These are phyloP conservation scores for Citrus sp. DNA, from an alignment of 345 rosid genomes.

Conservation along the genomic window DNA sequence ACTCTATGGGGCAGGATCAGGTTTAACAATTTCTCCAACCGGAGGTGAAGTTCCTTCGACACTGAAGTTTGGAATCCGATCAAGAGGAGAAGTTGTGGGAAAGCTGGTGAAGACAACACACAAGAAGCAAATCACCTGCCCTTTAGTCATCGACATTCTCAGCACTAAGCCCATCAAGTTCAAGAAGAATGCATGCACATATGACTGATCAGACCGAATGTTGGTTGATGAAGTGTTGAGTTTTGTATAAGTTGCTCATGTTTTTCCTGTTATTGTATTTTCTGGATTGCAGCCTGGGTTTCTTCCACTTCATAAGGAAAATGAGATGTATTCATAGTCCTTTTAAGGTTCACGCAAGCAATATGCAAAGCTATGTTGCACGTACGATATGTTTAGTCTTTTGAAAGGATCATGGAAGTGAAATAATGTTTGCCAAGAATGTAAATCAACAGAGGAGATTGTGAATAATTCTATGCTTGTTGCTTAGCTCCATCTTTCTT, in stretches of 20 bases:
- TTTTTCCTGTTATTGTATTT: not conserved
- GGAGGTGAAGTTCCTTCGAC: conserved; percentile 46
- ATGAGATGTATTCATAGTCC: not conserved
- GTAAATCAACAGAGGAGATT: not conserved
- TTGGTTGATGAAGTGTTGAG: not conserved
- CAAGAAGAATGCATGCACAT: conserved; percentile 44
- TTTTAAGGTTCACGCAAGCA: not conserved
- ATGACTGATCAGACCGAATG: conserved; percentile 14
- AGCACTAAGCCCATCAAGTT: conserved; percentile 52
- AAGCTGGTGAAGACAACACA: conserved; percentile 71
- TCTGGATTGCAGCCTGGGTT: not conserved
- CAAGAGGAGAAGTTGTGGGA: conserved; percentile 79
- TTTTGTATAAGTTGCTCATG: not conserved
- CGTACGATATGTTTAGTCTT: not conserved
- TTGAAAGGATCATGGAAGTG: not conserved
- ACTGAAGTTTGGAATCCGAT: conserved; percentile 50
- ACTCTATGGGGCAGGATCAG: conserved; percentile 74
- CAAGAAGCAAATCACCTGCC: conserved; percentile 47
- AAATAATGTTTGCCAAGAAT: not conserved
- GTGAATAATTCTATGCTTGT: not conserved
- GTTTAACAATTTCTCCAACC: conserved; percentile 38
- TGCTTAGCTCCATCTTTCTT: not conserved
- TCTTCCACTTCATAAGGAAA: not conserved
- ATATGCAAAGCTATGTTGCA: not conserved
- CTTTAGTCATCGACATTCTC: conserved; percentile 53